A percentile compares a stretch with the other conserved stretches of the same genome.
Conservation (phyloP, 192 early-diverging fungal genomes). For the Linnemannia hyalina region DNA sequence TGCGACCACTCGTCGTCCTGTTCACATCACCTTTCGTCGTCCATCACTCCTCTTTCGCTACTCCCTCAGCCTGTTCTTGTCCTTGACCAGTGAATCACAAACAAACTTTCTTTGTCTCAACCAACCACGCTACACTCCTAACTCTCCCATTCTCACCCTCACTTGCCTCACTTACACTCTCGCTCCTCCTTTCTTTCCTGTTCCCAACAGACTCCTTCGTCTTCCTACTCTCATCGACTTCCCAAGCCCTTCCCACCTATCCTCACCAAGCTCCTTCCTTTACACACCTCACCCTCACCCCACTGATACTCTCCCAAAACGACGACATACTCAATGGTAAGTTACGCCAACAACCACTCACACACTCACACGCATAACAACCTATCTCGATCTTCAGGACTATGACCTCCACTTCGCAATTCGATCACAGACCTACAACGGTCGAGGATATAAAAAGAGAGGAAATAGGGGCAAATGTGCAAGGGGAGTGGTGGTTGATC, state of each 20-base stretch:
- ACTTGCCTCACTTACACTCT: not conserved
- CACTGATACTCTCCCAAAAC: not conserved
- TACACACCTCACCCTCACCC: too few species aligned
- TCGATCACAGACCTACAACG: not conserved
- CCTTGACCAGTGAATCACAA: not conserved
- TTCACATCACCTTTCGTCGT: not conserved
- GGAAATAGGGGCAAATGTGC: not conserved
- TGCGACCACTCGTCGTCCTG: not conserved
- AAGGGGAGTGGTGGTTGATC: not conserved
- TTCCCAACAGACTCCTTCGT: too few species aligned
- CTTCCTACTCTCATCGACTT: not conserved
- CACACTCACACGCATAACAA: not conserved
- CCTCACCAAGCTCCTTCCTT: not conserved
- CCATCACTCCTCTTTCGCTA: not conserved
- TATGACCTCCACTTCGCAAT: not conserved
- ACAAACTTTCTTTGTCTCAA: conserved; percentile 14
- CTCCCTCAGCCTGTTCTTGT: too few species aligned
- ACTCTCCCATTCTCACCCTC: not conserved
- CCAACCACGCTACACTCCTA: conserved; percentile 4
- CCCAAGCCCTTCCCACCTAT: too few species aligned
- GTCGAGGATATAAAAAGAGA: not conserved
- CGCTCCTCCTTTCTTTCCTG: not conserved
- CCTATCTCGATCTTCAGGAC: not conserved
- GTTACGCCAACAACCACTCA: not conserved
- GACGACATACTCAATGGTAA: not conserved